Percentiles rank a stretch among this genome's conserved stretches.
Evolutionary conservation across 2,329 filamentous ascomycete species (phyloP).

Genomic region (Calonectria naviculata): DNA sequence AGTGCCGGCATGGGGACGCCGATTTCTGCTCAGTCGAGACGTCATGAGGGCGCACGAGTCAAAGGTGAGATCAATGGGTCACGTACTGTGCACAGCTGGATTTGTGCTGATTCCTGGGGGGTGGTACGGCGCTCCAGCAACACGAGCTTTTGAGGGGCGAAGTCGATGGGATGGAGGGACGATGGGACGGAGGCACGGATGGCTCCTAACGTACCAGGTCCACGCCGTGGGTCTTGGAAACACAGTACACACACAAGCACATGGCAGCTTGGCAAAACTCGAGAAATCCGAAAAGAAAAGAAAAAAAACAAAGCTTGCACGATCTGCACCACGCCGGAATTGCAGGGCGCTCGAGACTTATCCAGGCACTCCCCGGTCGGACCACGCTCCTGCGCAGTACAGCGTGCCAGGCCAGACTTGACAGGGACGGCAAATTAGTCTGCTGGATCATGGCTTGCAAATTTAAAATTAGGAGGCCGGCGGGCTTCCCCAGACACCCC

Average conservation of each 20-base stretch:
- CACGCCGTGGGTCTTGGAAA: constrained; percentile 11
- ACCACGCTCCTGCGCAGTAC: constrained; percentile 17
- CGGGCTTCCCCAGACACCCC: constrained; percentile 43
- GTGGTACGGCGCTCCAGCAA: constrained; percentile 25
- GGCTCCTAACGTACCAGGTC: background rate
- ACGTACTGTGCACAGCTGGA: background rate
- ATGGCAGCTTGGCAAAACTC: background rate
- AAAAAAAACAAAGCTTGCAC: constrained; percentile 8
- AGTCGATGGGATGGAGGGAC: constrained; percentile 31
- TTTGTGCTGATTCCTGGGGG: background rate
- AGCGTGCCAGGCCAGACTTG: constrained; percentile 8
- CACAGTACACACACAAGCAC: background rate
- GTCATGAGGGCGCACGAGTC: constrained; percentile 18
- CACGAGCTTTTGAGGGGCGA: constrained; percentile 38
- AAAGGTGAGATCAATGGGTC: background rate
- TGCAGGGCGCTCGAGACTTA: constrained; percentile 30
- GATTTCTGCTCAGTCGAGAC: constrained; percentile 11
- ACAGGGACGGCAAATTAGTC: constrained; percentile 41
- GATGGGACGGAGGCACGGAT: background rate
- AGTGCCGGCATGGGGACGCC: constrained; percentile 34
- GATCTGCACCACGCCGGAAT: constrained; percentile 39
- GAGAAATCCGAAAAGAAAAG: background rate
- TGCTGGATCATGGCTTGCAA: constrained; percentile 44
- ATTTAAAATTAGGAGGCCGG: constrained; percentile 43
- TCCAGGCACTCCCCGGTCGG: constrained; percentile 30